A percentile compares a stretch with the other conserved stretches of the same genome.
phyloP scores from a whole-genome alignment of 2,329 filamentous ascomycete genomes.

The Diaporthe ilicicola region DNA sequence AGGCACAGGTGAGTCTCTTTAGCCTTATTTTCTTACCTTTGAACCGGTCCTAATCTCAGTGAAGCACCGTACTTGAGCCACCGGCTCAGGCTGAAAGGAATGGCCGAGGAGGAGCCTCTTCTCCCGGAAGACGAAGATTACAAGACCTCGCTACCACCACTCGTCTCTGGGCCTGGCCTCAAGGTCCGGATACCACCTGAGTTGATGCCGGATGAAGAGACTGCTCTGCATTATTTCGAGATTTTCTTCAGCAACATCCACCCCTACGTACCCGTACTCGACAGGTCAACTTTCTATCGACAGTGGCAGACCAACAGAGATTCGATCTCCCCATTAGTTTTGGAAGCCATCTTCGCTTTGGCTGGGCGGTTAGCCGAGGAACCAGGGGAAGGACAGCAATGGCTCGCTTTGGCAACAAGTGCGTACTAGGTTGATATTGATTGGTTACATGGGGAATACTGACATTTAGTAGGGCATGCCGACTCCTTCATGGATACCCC shows the following conservation, averaged over 20 bases:
- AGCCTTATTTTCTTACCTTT: background rate
- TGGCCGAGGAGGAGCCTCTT: constrained; percentile 67
- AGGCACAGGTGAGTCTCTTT: constrained; percentile 74
- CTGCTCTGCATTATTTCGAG: constrained; percentile 84
- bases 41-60: constrained; percentile 21
- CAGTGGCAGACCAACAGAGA: constrained; percentile 87
- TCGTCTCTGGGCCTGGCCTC: constrained; percentile 73
- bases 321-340: constrained; percentile 86
- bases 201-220: constrained; percentile 89
- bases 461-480: constrained; percentile 74
- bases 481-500: constrained; percentile 94
- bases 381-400: constrained; percentile 85
- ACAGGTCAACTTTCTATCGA: constrained; percentile 82
- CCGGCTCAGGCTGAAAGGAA: constrained; percentile 53
- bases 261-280: constrained; percentile 90
- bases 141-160: constrained; percentile 74
- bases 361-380: constrained; percentile 85
- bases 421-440: constrained; percentile 39
- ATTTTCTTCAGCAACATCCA: constrained; percentile 92
- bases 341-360: constrained; percentile 93
- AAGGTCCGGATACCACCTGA: constrained; percentile 90
- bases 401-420: constrained; percentile 91
- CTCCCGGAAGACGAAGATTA: constrained; percentile 78
- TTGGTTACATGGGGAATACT: constrained; percentile 35
- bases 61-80: constrained; percentile 85